These are phyloP conservation scores for Penicillium angulare DNA, from an alignment of 495 filamentous ascomycete genomes.

Conservation along the genomic window DNA sequence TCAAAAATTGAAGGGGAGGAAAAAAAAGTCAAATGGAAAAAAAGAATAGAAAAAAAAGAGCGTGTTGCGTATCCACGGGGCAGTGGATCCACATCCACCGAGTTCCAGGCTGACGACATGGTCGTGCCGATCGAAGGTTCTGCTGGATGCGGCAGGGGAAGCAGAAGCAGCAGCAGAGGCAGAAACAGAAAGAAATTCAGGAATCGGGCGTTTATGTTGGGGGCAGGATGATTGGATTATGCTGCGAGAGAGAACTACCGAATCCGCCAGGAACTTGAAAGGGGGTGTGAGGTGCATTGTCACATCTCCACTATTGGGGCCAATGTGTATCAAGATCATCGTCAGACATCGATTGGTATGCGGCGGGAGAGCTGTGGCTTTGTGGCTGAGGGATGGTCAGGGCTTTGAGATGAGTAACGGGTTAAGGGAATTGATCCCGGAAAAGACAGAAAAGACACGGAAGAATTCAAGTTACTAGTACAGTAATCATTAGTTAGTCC, in stretches of 20 bases:
- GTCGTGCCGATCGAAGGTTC: slow-evolving; percentile 7
- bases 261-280: background rate
- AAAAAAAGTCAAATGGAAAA: background rate
- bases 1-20: background rate
- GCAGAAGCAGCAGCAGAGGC: too few species aligned
- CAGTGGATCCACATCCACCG: slow-evolving; percentile 10
- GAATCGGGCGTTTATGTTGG: slow-evolving; percentile 2
- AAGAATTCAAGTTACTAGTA: too few species aligned
- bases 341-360: slow-evolving; percentile 17
- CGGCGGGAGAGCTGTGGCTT: slow-evolving; percentile 17
- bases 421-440: too few species aligned
- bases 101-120: slow-evolving; percentile 13
- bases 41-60: background rate
- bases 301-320: slow-evolving; percentile 15
- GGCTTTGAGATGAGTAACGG: too few species aligned
- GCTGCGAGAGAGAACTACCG: background rate
- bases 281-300: slow-evolving; percentile 20
- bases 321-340: slow-evolving; percentile 22
- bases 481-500: too few species aligned
- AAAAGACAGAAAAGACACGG: too few species aligned
- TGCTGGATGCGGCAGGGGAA: slow-evolving; percentile 13
- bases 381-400: slow-evolving; percentile 12
- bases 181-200: too few species aligned
- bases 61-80: slow-evolving; percentile 4
- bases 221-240: slow-evolving; percentile 1